Evolutionary conservation across 2,329 filamentous ascomycete species (phyloP).

Genomic region (Ambrosiella cleistominuta): DNA sequence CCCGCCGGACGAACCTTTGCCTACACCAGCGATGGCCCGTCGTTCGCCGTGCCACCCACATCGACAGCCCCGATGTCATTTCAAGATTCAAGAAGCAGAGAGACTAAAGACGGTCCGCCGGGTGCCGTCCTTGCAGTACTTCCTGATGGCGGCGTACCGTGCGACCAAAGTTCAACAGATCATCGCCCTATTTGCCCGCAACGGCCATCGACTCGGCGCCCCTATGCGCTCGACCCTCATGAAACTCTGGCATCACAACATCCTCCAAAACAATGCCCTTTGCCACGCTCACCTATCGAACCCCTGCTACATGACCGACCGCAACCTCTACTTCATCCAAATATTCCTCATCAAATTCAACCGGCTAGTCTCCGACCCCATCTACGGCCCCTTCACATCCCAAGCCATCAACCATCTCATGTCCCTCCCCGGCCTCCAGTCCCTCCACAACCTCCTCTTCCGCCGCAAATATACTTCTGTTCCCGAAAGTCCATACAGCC

Average conservation of each 20-base stretch:
- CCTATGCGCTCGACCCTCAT: constrained; percentile 31
- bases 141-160: constrained; percentile 46
- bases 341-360: constrained; percentile 55
- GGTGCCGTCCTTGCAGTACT: constrained; percentile 48
- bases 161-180: constrained; percentile 43
- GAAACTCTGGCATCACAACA: constrained; percentile 60
- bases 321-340: constrained; percentile 42
- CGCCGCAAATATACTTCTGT: constrained; percentile 32
- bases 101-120: constrained; percentile 22
- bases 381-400: constrained; percentile 32
- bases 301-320: constrained; percentile 34
- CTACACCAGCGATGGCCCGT: constrained; percentile 16
- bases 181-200: constrained; percentile 38
- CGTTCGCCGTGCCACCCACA: background rate
- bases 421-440: constrained; percentile 36
- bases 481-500: constrained; percentile 32
- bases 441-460: constrained; percentile 43
- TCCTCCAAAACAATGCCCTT: constrained; percentile 38
- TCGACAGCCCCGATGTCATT: background rate
- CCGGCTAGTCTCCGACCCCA: constrained; percentile 49
- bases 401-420: constrained; percentile 40
- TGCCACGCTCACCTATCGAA: constrained; percentile 39
- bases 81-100: background rate
- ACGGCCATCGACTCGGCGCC: constrained; percentile 38
- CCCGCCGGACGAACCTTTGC: constrained; percentile 31